A percentile compares a stretch with the other conserved stretches of the same genome.
These are phyloP conservation scores for Pythium scleroteichum DNA, from an alignment of 352 stramenopile genomes.

Conservation along the genomic window DNA sequence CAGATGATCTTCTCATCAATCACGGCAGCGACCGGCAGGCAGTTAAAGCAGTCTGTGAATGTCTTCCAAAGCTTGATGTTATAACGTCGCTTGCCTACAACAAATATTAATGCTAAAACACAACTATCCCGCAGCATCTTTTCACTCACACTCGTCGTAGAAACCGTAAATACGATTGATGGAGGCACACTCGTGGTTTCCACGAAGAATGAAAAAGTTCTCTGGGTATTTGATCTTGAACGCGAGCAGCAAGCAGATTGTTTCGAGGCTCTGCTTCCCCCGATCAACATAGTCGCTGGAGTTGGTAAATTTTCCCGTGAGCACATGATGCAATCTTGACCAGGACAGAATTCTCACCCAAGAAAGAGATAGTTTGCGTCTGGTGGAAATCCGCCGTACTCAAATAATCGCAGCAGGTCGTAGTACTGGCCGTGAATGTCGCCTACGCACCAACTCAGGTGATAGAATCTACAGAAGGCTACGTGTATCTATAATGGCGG, in stretches of 20 bases:
- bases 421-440: slow-evolving; percentile 97
- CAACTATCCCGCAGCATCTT: not conserved
- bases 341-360: slow-evolving; percentile 23
- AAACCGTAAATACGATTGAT: slow-evolving; percentile 88
- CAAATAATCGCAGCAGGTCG: slow-evolving; percentile 95
- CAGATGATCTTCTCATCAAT: slow-evolving; percentile 99
- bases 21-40: slow-evolving; percentile 95
- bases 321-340: too few relatives aligned
- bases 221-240: slow-evolving; percentile 90
- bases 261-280: slow-evolving; percentile 87
- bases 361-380: slow-evolving; percentile 53
- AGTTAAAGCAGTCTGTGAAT: slow-evolving; percentile 92
- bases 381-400: slow-evolving; percentile 78
- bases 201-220: slow-evolving; percentile 81
- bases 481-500: not conserved
- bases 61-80: slow-evolving; percentile 99
- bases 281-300: slow-evolving; percentile 82
- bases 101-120: not conserved
- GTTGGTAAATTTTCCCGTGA: not conserved
- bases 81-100: slow-evolving; percentile 87
- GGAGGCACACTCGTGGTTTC: slow-evolving; percentile 80
- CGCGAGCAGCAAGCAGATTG: slow-evolving; percentile 77
- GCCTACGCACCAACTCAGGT: slow-evolving; percentile 35
- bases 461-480: not conserved
- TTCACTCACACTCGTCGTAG: slow-evolving; percentile 50